These are phyloP conservation scores for Sclerotinia spermophila DNA, from an alignment of 2,329 filamentous ascomycete species.

Conservation along the genomic window DNA sequence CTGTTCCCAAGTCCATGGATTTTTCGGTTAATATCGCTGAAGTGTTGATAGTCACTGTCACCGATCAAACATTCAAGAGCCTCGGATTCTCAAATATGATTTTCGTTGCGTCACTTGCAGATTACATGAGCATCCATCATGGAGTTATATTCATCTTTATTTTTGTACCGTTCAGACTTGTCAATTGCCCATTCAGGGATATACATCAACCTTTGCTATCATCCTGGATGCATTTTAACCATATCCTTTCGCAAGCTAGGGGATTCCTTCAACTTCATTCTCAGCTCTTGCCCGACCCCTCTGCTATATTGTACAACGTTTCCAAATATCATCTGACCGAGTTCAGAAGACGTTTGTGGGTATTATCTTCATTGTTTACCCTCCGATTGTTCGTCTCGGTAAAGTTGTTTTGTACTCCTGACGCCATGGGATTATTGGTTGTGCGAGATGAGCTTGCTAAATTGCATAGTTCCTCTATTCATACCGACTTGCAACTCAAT, in stretches of 20 bases:
- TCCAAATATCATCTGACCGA: background rate
- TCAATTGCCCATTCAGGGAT: background rate
- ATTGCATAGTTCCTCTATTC: background rate
- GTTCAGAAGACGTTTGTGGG: background rate
- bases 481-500: slow-evolving; percentile 22
- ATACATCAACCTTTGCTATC: background rate
- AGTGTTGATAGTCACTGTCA: background rate
- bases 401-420: slow-evolving; percentile 3
- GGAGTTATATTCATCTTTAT: background rate
- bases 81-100: background rate
- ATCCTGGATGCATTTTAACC: background rate
- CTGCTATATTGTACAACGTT: background rate
- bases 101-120: background rate
- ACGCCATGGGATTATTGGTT: background rate
- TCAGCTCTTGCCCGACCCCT: background rate
- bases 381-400: background rate
- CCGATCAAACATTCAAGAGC: background rate
- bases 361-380: background rate
- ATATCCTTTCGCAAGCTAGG: background rate
- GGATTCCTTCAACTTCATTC: background rate
- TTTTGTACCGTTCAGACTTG: background rate
- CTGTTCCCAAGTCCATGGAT: background rate
- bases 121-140: background rate
- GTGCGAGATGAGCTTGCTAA: background rate
- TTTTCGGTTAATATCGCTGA: background rate